Conservation (phyloP, 2,329 filamentous ascomycete species). For the Trichocomaceae sp. region DNA sequence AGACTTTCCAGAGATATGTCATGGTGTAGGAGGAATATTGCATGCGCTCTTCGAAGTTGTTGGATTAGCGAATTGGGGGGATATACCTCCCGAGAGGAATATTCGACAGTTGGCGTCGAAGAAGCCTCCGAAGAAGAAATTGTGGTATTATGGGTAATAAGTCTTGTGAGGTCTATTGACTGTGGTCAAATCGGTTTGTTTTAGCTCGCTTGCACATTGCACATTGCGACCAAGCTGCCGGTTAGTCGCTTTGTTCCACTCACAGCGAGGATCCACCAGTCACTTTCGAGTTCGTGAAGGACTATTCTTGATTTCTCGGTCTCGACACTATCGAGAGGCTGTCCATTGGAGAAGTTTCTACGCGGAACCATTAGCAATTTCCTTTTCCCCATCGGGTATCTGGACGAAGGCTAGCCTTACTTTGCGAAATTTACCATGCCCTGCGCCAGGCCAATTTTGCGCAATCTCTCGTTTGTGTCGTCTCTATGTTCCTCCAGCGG, state of each 20-base stretch:
- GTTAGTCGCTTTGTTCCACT: conserved; percentile 27
- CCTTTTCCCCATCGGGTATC: conserved; percentile 16
- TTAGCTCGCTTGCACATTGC: conserved; percentile 2
- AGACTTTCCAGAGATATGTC: conserved; percentile 65
- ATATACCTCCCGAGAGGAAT: conserved; percentile 84
- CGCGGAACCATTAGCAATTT: background rate
- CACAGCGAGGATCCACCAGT: conserved; percentile 95
- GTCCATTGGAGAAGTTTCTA: conserved; percentile 73
- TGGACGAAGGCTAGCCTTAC: conserved; percentile 47
- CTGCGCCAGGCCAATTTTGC: conserved; percentile 92
- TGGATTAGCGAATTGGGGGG: conserved; percentile 69
- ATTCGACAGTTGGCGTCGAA: conserved; percentile 55
- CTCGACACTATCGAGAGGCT: conserved; percentile 75
- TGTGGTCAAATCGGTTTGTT: conserved; percentile 29
- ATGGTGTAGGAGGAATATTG: conserved; percentile 82
- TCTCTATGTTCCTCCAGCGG: conserved; percentile 40
- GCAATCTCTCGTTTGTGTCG: conserved; percentile 75
- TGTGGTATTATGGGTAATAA: conserved; percentile 51
- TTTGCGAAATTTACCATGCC: conserved; percentile 89
- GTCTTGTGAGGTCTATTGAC: conserved; percentile 74
- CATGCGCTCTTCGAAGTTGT: conserved; percentile 76
- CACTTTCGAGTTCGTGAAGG: conserved; percentile 75
- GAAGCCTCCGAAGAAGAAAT: conserved; percentile 32
- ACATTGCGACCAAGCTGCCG: background rate
- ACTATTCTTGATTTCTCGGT: conserved; percentile 83